phyloP scores from a whole-genome alignment of 768 basidiomycete species.

The Suillus luteus region DNA sequence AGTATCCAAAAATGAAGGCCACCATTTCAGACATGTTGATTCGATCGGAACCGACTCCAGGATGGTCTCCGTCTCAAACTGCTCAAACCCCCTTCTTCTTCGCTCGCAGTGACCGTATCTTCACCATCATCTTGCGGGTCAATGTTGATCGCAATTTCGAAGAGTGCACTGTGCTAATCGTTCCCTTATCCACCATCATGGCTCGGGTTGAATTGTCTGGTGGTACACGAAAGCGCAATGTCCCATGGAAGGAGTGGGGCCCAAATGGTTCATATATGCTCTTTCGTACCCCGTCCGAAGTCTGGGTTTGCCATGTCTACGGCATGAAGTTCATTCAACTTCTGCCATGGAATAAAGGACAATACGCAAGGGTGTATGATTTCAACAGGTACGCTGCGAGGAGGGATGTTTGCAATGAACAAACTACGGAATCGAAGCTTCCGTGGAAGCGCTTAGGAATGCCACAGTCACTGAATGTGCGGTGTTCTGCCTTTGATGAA shows the following conservation, averaged over 20 bases:
- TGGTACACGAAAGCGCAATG: constrained; percentile 6
- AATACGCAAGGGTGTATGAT: constrained; percentile 32
- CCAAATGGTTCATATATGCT: constrained; percentile 33
- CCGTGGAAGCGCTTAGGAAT: constrained; percentile 23
- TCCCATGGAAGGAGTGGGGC: constrained; percentile 37
- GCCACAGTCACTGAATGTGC: constrained; percentile 13
- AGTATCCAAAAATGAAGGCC: constrained; percentile 25
- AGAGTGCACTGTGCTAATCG: constrained; percentile 28
- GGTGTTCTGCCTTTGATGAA: constrained; percentile 21
- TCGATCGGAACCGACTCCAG: constrained; percentile 36
- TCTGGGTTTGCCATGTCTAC: constrained; percentile 39
- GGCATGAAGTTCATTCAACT: constrained; percentile 36
- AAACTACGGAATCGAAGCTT: constrained; percentile 12
- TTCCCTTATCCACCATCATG: constrained; percentile 35
- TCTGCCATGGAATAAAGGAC: constrained; percentile 24
- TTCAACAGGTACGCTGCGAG: constrained; percentile 32
- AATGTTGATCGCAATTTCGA: constrained; percentile 9
- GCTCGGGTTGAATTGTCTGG: constrained; percentile 23
- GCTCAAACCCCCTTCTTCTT: constrained; percentile 23
- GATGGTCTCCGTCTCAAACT: constrained; percentile 23
- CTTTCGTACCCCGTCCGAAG: constrained; percentile 27
- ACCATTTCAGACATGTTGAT: constrained; percentile 26
- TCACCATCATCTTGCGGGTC: constrained; percentile 31
- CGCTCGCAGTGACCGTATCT: constrained; percentile 33
- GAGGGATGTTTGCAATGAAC: constrained; percentile 16